Conservation (phyloP, 73 alveolate species). For the Stentor coeruleus region DNA sequence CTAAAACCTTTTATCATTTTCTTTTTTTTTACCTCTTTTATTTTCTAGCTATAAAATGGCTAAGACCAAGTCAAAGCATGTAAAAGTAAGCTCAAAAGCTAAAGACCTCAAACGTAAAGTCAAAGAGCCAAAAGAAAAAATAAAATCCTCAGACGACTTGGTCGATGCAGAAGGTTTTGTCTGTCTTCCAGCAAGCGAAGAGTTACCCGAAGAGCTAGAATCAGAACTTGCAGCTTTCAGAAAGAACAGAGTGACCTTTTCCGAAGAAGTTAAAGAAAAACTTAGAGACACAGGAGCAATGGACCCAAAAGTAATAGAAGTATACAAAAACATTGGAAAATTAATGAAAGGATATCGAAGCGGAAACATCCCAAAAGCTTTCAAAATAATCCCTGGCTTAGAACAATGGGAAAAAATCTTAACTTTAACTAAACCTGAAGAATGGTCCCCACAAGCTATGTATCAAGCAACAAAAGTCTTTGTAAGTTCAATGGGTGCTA, state of each 20-base stretch:
- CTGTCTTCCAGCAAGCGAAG: constrained; percentile 12
- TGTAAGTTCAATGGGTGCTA: constrained; percentile 14
- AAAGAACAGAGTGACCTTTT: background rate
- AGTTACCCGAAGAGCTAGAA: constrained; percentile 20
- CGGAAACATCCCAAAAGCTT: constrained; percentile 88
- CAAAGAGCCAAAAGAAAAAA: background rate
- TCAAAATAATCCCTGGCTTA: constrained; percentile 75
- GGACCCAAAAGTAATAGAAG: constrained; percentile 82
- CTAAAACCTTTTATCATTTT: too few species aligned
- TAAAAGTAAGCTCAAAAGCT: constrained; percentile 4
- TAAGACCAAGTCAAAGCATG: constrained; percentile 3
- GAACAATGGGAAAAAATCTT: constrained; percentile 88
- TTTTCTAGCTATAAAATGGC: too few species aligned
- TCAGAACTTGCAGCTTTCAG: constrained; percentile 17
- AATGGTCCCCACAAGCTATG: constrained; percentile 85
- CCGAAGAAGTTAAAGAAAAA: background rate
- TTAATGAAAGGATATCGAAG: constrained; percentile 61
- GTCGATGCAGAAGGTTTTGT: constrained; percentile 24
- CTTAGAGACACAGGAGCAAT: constrained; percentile 25
- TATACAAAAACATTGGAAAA: constrained; percentile 72
- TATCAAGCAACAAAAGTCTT: constrained; percentile 68
- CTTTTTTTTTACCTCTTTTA: too few species aligned
- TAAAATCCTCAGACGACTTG: background rate
- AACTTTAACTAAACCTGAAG: constrained; percentile 78
- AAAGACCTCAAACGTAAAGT: background rate